phyloP scores from a whole-genome alignment of 768 basidiomycete species.

The Dendrothele bispora region DNA sequence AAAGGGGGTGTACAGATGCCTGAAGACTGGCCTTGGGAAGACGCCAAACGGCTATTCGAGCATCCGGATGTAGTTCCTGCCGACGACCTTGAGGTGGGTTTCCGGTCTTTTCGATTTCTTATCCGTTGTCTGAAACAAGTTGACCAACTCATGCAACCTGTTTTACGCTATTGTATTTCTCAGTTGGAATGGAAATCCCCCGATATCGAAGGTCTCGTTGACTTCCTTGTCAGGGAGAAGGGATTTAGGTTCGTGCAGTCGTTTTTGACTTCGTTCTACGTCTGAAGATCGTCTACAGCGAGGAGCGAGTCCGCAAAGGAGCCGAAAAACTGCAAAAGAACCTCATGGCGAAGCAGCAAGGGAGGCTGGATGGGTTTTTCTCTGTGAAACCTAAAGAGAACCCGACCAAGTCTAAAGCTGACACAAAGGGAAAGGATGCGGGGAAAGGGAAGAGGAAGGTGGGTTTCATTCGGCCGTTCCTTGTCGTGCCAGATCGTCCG shows the following conservation, averaged over 20 bases:
- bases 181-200: slow-evolving; percentile 95
- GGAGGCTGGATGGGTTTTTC: slow-evolving; percentile 95
- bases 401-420: slow-evolving; percentile 31
- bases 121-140: neutral
- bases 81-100: slow-evolving; percentile 75
- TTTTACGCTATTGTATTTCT: neutral
- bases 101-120: neutral
- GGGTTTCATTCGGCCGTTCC: slow-evolving; percentile 17
- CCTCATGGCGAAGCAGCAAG: slow-evolving; percentile 90
- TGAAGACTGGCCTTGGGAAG: slow-evolving; percentile 96
- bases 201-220: slow-evolving; percentile 88
- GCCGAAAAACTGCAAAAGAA: slow-evolving; percentile 91
- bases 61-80: slow-evolving; percentile 89
- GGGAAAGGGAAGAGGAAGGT: slow-evolving; percentile 35
- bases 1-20: slow-evolving; percentile 82
- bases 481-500: neutral
- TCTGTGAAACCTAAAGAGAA: slow-evolving; percentile 65
- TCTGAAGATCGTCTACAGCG: slow-evolving; percentile 45
- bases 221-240: slow-evolving; percentile 92
- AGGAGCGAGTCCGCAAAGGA: slow-evolving; percentile 94
- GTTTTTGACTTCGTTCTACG: neutral
- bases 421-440: slow-evolving; percentile 37
- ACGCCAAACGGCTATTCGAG: slow-evolving; percentile 88
- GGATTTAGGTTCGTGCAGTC: slow-evolving; percentile 92
- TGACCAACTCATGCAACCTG: neutral